phyloP scores from a whole-genome alignment of 2,329 filamentous ascomycete genomes.

The Arthroderma uncinatum region DNA sequence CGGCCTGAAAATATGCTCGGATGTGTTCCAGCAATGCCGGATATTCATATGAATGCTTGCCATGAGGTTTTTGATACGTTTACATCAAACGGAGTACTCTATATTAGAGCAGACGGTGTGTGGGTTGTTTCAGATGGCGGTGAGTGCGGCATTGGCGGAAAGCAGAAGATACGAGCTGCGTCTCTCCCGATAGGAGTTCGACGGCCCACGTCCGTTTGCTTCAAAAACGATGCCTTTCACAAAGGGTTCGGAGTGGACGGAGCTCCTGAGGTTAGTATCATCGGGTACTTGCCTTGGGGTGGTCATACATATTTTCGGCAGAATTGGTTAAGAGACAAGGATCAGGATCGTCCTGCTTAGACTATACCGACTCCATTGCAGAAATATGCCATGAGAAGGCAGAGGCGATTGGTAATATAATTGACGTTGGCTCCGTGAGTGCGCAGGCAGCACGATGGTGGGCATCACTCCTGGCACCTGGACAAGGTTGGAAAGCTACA shows the following conservation, averaged over 20 bases:
- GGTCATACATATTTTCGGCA: conserved; percentile 8
- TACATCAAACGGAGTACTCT: neutral
- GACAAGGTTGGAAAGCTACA: conserved; percentile 7
- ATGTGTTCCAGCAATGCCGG: conserved; percentile 4
- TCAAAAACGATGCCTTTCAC: conserved; percentile 1
- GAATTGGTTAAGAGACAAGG: conserved; percentile 2
- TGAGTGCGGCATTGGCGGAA: conserved; percentile 4
- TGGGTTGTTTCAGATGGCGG: conserved; percentile 3
- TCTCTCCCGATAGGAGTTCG: conserved; percentile 6
- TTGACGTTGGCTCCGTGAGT: neutral
- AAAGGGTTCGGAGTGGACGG: neutral
- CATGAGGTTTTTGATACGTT: neutral
- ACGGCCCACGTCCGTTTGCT: neutral
- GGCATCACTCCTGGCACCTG: conserved; percentile 3
- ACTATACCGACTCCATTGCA: conserved; percentile 2
- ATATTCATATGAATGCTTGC: neutral
- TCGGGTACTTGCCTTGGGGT: conserved; percentile 8
- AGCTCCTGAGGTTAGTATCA: neutral
- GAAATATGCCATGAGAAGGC: conserved; percentile 5
- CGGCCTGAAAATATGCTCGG: conserved; percentile 4
- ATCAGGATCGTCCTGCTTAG: neutral
- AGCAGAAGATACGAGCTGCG: conserved; percentile 2
- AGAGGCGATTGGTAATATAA: neutral
- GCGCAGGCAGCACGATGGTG: conserved; percentile 6
- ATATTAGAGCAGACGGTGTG: conserved; percentile 1